Evolutionary conservation across 768 basidiomycete species (phyloP), one percentile per base, ranked within the genome.

Genomic region (Pleurotus pulmonarius): DNA sequence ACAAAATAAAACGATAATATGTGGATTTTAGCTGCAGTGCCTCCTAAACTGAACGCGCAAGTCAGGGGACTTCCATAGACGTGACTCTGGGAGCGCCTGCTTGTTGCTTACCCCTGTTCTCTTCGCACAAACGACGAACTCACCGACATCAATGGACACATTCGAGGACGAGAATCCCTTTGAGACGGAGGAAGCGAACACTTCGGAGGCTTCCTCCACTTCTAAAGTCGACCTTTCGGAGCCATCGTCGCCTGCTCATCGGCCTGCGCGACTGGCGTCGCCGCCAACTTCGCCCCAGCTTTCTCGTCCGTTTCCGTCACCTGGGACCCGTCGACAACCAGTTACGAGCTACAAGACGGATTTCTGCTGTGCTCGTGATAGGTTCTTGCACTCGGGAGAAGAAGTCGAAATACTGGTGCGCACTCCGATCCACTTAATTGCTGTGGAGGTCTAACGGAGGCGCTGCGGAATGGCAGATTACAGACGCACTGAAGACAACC

Each of bases 401-500:
- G 90, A 92, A 64, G 75, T 83, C 16, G 91, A 92, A 73, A 88
- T 94, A 63, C 66, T 82, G 74, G 92, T 92, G 58, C 54, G 86
- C 75, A 5, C 24, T 39, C 57, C 51, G 25, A 48, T 38, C 49
- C 45, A n/a, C 41, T 40, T 29, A 45, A 44, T 3, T 37, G 29
- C 37, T 24, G 46, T 51, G 37, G 11, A 15, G 18, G 3, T 44
- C 29, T 11, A 7, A 15, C 24, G 53, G 38, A 29, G 41, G 15
- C 13, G 49, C 34, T 52, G 52, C 29, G 45, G 9, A 57, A 57
- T 11, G 29, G 8, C 69, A 97, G 94, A 98, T 99, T 61, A 83
- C 86, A 34, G 96, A 98, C 66, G 96, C 97, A 12, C 86, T 90
- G 73, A 99, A 99, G 83, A 98, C 95, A 22, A 84, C 88, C 11